Base-by-base conservation (phyloP, 805 yeast genomes). In the Kuraishia ogatae region DNA sequence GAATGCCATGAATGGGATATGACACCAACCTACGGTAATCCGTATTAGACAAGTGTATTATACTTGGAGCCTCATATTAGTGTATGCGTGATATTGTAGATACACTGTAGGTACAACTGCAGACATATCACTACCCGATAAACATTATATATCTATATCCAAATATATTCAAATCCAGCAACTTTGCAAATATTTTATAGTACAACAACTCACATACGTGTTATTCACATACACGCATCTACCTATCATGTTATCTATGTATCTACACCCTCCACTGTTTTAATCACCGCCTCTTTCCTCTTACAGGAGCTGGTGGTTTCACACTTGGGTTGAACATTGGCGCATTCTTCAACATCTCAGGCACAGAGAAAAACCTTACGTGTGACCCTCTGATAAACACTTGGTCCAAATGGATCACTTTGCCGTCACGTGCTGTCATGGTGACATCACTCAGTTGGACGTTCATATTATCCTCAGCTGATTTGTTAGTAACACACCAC, bases 351-450 rank as follows among this genome's bases (percentile, higher is more conserved):
- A 93, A 77, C 70, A 92, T 84, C 53, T 93, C 98, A 0, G 99
- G 99, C 5, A 94, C 84, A 21, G 85, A 82, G 59, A 94, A 79
- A 68, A 90, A 86, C 58, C 91, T 80, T 23, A 93, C 82, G 71
- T 88, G 92, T 0, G 97, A 89, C 1, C 99, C 99, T 62, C 99
- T 81, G 2, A 93, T 83, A 67, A 89, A 92, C 2, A 91, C 96
- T 62, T 87, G 89, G 59, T 87, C 90, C 77, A 89, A 78, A 60
- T 85, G 87, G 1, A 86, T 76, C 2, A 87, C 86, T 51, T 77
- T 75, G 2, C 97, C 97, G 54, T 89, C 87, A 50, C 84, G 73
- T 26, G 83, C 81, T 0, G 97, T 92, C 51, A 87, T 83, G 1
- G 87, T 81, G 48, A 87, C 96, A 65, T 93, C 96, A 59, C 81